Evolutionary conservation across 805 yeast species (phyloP), one percentile per base, ranked within the genome.

Genomic region (Grigorovia jiainica): DNA sequence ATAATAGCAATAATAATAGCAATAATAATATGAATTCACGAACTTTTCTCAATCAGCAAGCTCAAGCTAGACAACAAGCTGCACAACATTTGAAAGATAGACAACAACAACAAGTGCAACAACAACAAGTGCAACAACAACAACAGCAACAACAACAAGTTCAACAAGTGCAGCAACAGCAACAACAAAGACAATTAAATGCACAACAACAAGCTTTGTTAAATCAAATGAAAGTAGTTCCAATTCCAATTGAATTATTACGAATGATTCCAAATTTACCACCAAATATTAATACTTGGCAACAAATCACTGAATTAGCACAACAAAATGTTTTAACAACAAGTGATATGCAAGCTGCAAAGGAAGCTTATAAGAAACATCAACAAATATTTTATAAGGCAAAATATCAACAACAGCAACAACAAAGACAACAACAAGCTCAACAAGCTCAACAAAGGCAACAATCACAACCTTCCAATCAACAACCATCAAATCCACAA

Each of bases 231-330:
- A 75, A 80, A 47, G 76, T 75, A 34, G 65, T 77, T 2, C 87
- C 85, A 3, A 85, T 87, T 21, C 60, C 54, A 40, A 48, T 48
- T 34, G 49, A 51, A 43, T 43, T 64, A 37, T 29, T 56, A 34
- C 51, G 52, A 34, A 55, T 57, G 31, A 50, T 52, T 11, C 56
- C 56, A 30, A 49, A 49, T 42, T 40, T 52, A 7, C 96, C 96
- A 0, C 79, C 80, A 11, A 81, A 78, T 39, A 79, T 79, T 23
- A 79, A 74, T 50, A 84, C 94, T 6, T 87, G 95, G 95, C 75
- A 77, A 43, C 56, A 52, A 41, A 49, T 52, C 16, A 52, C 56
- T 5, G 56, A 49, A 42, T 53, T 60, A 21, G 63, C 63, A 23
- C 66, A 62, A 36, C 67, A 61, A 39, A 47, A 56, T 24, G 54